These are phyloP conservation scores for Fusarium keratoplasticum DNA, from an alignment of 2,329 filamentous ascomycete species.

Conservation along the genomic window DNA sequence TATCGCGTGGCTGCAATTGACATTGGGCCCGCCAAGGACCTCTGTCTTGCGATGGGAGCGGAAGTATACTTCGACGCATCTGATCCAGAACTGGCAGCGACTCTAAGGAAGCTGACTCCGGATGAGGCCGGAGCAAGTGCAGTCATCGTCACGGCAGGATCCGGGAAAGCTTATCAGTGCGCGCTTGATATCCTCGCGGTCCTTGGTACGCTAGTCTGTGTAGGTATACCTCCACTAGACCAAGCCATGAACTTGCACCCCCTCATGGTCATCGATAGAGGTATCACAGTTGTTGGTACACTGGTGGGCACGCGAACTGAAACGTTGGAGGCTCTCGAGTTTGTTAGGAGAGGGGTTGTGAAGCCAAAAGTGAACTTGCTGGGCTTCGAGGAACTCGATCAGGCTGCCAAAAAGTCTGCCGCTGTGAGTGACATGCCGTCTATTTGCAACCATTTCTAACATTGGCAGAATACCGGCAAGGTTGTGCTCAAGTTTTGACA, in stretches of 20 bases:
- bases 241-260: slow-evolving; percentile 49
- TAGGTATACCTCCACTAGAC: slow-evolving; percentile 49
- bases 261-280: slow-evolving; percentile 49
- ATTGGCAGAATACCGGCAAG: slow-evolving; percentile 1
- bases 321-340: slow-evolving; percentile 55
- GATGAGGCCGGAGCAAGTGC: slow-evolving; percentile 28
- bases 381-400: neutral
- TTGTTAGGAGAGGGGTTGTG: slow-evolving; percentile 45
- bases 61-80: slow-evolving; percentile 53
- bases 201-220: slow-evolving; percentile 55
- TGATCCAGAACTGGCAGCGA: neutral
- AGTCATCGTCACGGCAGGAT: slow-evolving; percentile 49
- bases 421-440: neutral
- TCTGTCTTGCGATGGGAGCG: slow-evolving; percentile 48
- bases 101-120: slow-evolving; percentile 9
- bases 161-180: slow-evolving; percentile 48
- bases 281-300: slow-evolving; percentile 50
- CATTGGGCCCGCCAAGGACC: slow-evolving; percentile 46
- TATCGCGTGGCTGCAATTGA: slow-evolving; percentile 55
- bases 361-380: slow-evolving; percentile 9
- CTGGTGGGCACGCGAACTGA: slow-evolving; percentile 53
- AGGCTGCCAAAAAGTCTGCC: neutral
- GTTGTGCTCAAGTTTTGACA: neutral
- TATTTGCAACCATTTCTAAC: neutral
- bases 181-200: slow-evolving; percentile 43